A percentile compares a stretch with the other conserved stretches of the same genome.
Evolutionary conservation across 306 rosid genomes (phyloP).

Genomic region (Cicer pinnatifidum): DNA sequence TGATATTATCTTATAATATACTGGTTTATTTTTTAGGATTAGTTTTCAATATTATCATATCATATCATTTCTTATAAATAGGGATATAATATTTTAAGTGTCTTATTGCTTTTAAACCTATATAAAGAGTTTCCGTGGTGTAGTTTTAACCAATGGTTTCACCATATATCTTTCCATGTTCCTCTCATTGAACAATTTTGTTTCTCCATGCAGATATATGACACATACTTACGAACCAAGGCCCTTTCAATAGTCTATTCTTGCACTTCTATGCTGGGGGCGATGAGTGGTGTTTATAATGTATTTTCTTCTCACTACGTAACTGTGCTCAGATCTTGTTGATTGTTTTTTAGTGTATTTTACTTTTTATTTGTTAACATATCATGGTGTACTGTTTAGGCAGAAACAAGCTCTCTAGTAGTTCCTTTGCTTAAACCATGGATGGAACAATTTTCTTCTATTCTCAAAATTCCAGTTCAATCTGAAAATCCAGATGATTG

Average conservation of each 20-base stretch:
- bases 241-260: slow-evolving; percentile 84
- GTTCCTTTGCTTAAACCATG: slow-evolving; percentile 78
- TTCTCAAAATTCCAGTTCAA: slow-evolving; percentile 72
- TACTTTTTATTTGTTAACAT: slow-evolving; percentile 48
- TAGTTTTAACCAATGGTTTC: no score
- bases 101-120: no score
- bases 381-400: slow-evolving; percentile 62
- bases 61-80: no score
- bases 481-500: slow-evolving; percentile 93
- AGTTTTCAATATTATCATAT: no score
- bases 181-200: not conserved
- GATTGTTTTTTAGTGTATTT: slow-evolving; percentile 43
- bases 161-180: no score
- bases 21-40: no score
- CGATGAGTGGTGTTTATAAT: slow-evolving; percentile 83
- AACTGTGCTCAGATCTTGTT: slow-evolving; percentile 31
- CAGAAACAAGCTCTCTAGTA: slow-evolving; percentile 68
- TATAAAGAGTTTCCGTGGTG: no score
- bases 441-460: slow-evolving; percentile 79
- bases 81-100: no score
- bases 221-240: slow-evolving; percentile 66
- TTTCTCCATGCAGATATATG: slow-evolving; percentile 63
- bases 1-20: no score
- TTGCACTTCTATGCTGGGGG: slow-evolving; percentile 83
- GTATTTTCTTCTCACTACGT: slow-evolving; percentile 55